Conservation (phyloP, 2,329 filamentous ascomycete species). For the Cercospora sp. region DNA sequence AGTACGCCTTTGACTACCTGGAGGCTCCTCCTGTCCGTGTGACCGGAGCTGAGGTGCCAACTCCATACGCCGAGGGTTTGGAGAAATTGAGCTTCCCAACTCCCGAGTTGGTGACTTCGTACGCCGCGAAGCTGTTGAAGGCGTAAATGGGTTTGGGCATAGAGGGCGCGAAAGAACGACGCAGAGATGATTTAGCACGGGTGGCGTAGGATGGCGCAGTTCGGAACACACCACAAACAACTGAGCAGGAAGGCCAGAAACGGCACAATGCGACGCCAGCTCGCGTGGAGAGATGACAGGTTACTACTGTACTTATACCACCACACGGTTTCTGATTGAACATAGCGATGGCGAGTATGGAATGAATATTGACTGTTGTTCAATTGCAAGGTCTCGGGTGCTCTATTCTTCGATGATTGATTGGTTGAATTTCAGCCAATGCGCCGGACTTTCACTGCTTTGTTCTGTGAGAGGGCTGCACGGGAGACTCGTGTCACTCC, state of each 20-base stretch:
- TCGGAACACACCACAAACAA: background rate
- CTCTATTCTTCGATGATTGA: background rate
- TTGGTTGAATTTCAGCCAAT: background rate
- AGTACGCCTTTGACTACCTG: slow-evolving; percentile 98
- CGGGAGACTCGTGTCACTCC: background rate
- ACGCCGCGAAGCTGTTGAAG: slow-evolving; percentile 84
- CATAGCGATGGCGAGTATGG: slow-evolving; percentile 30
- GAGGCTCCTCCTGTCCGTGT: slow-evolving; percentile 90
- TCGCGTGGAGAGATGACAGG: slow-evolving; percentile 24
- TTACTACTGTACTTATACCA: slow-evolving; percentile 29
- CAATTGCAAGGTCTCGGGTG: background rate
- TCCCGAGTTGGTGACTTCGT: slow-evolving; percentile 81
- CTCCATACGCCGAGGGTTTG: slow-evolving; percentile 87
- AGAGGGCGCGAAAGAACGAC: background rate
- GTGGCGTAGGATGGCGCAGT: slow-evolving; percentile 10
- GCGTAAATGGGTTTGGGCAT: slow-evolving; percentile 50
- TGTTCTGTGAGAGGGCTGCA: background rate
- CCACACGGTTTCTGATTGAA: slow-evolving; percentile 24
- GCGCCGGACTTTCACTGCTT: background rate
- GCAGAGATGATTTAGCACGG: slow-evolving; percentile 2
- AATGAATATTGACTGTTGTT: slow-evolving; percentile 15
- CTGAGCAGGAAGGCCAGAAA: background rate
- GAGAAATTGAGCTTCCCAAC: slow-evolving; percentile 96
- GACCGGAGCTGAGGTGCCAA: slow-evolving; percentile 95
- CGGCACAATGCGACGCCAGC: slow-evolving; percentile 1